Evolutionary conservation across 805 yeast species (phyloP), one percentile per base, ranked within the genome.

Genomic region (Starmerella bombicola): DNA sequence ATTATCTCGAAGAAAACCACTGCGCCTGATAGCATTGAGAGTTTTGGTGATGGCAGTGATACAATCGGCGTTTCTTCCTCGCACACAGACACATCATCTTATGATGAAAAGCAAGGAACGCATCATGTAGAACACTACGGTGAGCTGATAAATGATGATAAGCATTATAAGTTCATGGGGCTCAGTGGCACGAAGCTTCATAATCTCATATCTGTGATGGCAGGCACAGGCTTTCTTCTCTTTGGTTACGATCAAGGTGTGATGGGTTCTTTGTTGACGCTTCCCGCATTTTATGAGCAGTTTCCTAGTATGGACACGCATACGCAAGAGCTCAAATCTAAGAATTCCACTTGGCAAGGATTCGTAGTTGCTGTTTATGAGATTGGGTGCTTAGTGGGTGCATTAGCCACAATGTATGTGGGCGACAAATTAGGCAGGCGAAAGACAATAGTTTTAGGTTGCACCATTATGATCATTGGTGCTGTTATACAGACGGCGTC

Each of bases 181-280:
- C 7, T 41, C 18, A 30, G 30, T 3, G 50, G 50, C 16, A 19
- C 13, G 10, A 7, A 17, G 10, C 42, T 47, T 8, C 48, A 47
- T 21, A 33, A 35, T 12, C 54, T 65, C 23, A 62, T 72, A 33
- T 69, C 85, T 4, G 60, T 70, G 34, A 67, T 73, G 33, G 78
- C 85, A 36, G 74, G 75, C 37, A 56, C 69, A 36, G 82, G 79
- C 1, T 77, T 77, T 55, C 65, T 73, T 6, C 66, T 79, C 39
- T 79, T 80, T 53, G 88, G 88, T 42, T 80, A 78, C 52, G 84
- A 80, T 55, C 88, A 80, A 58, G 88, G 88, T 56, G 70, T 80
- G 37, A 78, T 79, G 84, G 50, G 50, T 6, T 47, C 50, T 2
- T 31, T 47, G 12, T 38, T 47, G 19, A 47, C 50, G 15, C 40